Evolutionary conservation across 1,139 yeast species (phyloP).

Genomic region (Diutina mesorugosa): DNA sequence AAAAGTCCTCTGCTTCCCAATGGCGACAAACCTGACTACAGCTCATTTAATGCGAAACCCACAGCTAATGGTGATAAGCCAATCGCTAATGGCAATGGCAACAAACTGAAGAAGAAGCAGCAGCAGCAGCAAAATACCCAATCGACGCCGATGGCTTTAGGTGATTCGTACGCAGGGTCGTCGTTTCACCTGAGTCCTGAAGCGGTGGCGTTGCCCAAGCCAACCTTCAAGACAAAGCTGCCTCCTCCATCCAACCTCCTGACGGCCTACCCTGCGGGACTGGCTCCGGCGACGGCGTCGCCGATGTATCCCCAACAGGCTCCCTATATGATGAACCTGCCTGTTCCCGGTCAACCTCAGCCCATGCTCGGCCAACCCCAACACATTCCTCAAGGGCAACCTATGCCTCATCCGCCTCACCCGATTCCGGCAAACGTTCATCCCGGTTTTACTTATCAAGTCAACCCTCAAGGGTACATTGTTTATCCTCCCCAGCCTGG

Average conservation of each 20-base stretch:
- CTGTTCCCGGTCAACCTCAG: background rate
- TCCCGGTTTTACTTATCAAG: slow-evolving; percentile 20
- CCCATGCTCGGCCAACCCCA: background rate
- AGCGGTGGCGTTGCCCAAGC: slow-evolving; percentile 44
- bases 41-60: slow-evolving; percentile 1
- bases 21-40: slow-evolving; percentile 22
- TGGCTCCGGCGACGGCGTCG: slow-evolving; percentile 1
- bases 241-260: slow-evolving; percentile 17
- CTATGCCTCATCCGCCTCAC: background rate
- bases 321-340: background rate
- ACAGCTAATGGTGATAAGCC: background rate
- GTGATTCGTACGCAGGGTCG: slow-evolving; percentile 41
- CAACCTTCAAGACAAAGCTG: slow-evolving; percentile 24
- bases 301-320: background rate
- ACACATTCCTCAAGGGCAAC: background rate
- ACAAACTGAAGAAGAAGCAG: slow-evolving; percentile 2
- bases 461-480: slow-evolving; percentile 20
- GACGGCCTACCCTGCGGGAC: slow-evolving; percentile 16
- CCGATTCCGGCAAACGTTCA: slow-evolving; percentile 7
- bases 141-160: slow-evolving; percentile 6
- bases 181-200: slow-evolving; percentile 48
- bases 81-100: background rate
- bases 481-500: slow-evolving; percentile 9
- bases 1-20: slow-evolving; percentile 11
- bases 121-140: background rate